Base-by-base conservation (phyloP, 495 filamentous ascomycete genomes). In the Hyaloscypha bicolor region DNA sequence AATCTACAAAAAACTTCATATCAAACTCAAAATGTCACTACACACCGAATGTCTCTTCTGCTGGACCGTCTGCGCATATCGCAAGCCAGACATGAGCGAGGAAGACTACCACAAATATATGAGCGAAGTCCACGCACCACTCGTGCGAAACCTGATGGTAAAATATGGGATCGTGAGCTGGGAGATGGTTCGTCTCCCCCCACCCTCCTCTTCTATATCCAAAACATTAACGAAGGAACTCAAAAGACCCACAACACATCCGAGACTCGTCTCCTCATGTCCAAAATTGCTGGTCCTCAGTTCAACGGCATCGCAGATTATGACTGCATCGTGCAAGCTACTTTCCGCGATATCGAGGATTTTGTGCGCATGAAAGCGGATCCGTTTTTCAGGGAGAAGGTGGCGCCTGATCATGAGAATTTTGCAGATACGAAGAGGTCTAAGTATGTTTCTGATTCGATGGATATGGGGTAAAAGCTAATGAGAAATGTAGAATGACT, bases 21-120 rank as follows among this genome's bases (percentile, higher is more conserved):
- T 25, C 25, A 25, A 25, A 25, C 25, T 25, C 25, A 25, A 25
- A 25, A 25, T 25, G 25, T 25, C 25, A 25, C 25, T 25, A 25
- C 25, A 25, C 25, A 25, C 25, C 25, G 25, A 25, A 25, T 2
- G 25, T 25, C 25, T 25, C 25, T 25, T 82, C 57, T 80, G 79
- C 70, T 75, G 80, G 52, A 84, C 82, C 12, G 79, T 86, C 59
- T 80, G 77, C 48, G 82, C 80, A 52, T 84, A 85, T 67, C 76
- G 79, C 22, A 79, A 79, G 70, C 73, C 76, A 9, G 82, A 79
- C 19, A 83, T 84, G 80, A 80, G 75, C 70, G 80, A 83, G 51
- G 79, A 81, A 70, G 80, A 73, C 31, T 84, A 84, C 65, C 73
- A 76, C 11, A 62, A 79, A 31, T 76, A 85, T 71, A 84, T 85